Base-by-base conservation (phyloP, 1,284 basidiomycete genomes). In the Pascua guehoae region DNA sequence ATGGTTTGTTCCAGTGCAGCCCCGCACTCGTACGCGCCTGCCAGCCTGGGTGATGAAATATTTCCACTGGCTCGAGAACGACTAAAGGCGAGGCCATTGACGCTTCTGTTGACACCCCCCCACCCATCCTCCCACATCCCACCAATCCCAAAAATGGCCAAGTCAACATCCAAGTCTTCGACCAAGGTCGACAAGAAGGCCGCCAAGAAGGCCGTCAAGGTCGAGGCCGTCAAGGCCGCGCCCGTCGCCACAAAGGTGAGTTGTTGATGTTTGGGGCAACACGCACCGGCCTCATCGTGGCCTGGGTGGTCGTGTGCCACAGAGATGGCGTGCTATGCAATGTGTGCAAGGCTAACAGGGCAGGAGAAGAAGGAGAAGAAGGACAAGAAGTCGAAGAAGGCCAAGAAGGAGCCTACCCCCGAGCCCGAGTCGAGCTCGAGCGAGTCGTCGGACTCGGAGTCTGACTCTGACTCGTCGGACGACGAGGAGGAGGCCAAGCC, bases 331-430 rank as follows among this genome's bases (percentile, higher is more conserved):
- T 32, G 24, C 24, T 32, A 32, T 32, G 24, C 7, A 7, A 4
- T 32, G 24, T 32, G 24, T 32, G 7, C 7, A 41, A 41, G 16
- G 17, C 37, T 17, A 51, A 51, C 32, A n/a, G 40, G 43, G 49
- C 14, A 41, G 18, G 49, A 50, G 14, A 44, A 56, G 55, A 42
- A 41, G 50, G 41, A 54, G 37, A 56, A 53, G 53, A 51, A 55
- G 51, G 64, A 67, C 54, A 68, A 72, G 68, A 73, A 73, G 63
- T 61, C 69, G 43, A 78, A 78, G 71, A 77, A 78, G 70, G 54
- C 67, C 55, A 71, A 72, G 66, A 77, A 77, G 70, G 76, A 74
- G 61, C 72, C 73, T 12, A 74, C 76, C 43, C 75, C 75, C 51
- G 69, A 71, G 58, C 47, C 58, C 45, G 42, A 45, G 49, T 63